Conservation (phyloP, 2,329 filamentous ascomycete genomes). For the Fusarium pseudoanthophilum region DNA sequence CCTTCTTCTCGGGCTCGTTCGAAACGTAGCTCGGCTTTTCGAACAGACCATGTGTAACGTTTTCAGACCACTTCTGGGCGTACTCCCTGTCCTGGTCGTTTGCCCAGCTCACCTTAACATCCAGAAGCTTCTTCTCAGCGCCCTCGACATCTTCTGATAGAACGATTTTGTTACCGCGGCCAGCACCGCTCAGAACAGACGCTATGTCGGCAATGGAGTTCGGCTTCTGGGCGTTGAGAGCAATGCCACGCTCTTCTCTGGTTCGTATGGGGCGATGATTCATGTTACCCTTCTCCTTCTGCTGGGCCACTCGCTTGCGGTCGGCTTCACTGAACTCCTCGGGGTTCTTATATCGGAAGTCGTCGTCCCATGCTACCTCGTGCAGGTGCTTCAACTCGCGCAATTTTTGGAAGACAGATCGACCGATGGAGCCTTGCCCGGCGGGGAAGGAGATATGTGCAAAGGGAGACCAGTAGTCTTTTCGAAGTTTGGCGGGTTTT, state of each 20-base stretch:
- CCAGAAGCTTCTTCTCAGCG: conserved; percentile 46
- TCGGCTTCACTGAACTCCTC: conserved; percentile 49
- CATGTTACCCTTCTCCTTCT: conserved; percentile 46
- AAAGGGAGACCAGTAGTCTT: conserved; percentile 74
- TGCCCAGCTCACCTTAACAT: conserved; percentile 63
- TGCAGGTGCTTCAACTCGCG: conserved; percentile 72
- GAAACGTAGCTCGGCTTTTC: conserved; percentile 42
- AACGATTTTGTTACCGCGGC: conserved; percentile 62
- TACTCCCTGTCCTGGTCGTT: conserved; percentile 59
- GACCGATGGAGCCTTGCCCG: conserved; percentile 64
- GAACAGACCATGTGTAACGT: conserved; percentile 62
- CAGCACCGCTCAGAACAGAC: conserved; percentile 63
- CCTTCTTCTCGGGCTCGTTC: conserved; percentile 18
- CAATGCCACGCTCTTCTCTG: conserved; percentile 59
- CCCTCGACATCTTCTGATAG: conserved; percentile 38
- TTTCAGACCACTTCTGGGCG: conserved; percentile 61
- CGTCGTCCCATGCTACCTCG: conserved; percentile 68
- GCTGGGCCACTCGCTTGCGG: conserved; percentile 48
- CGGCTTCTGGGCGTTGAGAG: conserved; percentile 68
- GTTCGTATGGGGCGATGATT: conserved; percentile 49
- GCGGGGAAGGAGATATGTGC: conserved; percentile 68
- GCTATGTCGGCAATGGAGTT: conserved; percentile 74
- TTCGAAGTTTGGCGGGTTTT: conserved; percentile 70
- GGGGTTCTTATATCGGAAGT: conserved; percentile 55
- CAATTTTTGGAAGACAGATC: conserved; percentile 70